Evolutionary conservation across 805 yeast genomes (phyloP), one percentile per base, ranked within the genome.

Genomic region (Candida loeiensis): DNA sequence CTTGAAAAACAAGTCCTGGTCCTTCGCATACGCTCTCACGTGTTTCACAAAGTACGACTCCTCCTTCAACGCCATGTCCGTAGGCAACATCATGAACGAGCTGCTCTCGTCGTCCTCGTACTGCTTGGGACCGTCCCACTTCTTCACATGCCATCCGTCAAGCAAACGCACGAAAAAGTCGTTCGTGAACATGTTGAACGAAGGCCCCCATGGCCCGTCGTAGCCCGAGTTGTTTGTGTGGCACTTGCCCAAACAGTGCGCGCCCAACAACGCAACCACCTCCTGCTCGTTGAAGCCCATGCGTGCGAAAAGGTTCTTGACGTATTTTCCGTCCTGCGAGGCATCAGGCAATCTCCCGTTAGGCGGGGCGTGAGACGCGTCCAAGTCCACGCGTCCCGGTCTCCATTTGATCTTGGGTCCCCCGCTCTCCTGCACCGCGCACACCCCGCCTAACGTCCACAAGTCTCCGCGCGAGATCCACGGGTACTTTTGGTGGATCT

Each of bases 361-460:
- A 11, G 70, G 70, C 6, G 80, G 78, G 34, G 46, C 42, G 28
- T 48, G 55, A 26, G 45, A 40, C 34, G 49, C 57, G 3, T 44
- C 45, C 36, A 56, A 50, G 46, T 75, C 76, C 30, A 50, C 48
- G 43, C 80, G 59, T 28, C 80, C 80, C 14, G 75, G 62, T 60
- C 71, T 76, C 88, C 73, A 78, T 52, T 52, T 69, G 59, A 66
- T 77, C 60, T 63, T 62, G 34, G 88, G 88, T 11, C 88, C 88
- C 30, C 74, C 78, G 69, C 79, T 59, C 45, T 71, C 80, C 61
- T 81, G 84, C 37, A 82, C 59, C 14, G 82, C 82, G 20, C 66
- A 72, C 35, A 75, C 82, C 25, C 87, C 88, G n/a, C 78, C 85
- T 24, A 82, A 61, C 7, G 88, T 82, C 80, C 84, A 80, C 49